Evolutionary conservation across 164 flowering plant species (phyloP), one percentile per base, ranked within the genome.

Genomic region (Dillenia turbinata): DNA sequence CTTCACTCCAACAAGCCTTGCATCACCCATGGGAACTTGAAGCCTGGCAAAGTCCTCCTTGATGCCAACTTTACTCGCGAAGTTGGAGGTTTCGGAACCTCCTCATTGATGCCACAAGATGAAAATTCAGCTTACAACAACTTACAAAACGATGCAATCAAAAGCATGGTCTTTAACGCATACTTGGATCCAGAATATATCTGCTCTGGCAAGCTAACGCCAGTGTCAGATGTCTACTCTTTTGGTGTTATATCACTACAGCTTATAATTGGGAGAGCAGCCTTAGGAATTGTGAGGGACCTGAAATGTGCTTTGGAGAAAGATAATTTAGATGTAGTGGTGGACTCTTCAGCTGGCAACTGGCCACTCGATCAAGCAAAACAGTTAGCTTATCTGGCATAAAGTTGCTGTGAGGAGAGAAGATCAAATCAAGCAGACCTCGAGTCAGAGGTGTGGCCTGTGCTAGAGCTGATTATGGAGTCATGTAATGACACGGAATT

Each of bases 201-300:
- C 10, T 69, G 67, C 26, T 61, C 70, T 19, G 83, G 83, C 53
- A 61, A 69, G 69, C 75, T 80, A 10, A 69, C 83, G 9, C 70
- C 72, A 44, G 73, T 76, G 57, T 83, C 85, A 40, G 93, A 87
- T 74, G 81, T 85, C 1, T 87, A 77, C 69, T 85, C 93, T 7
- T 79, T 83, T 56, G 93, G 93, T 40, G 54, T 87, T 8, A 63
- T 87, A 62, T 59, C 85, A 4, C 68, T 87, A 52, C 73, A 47
- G 16, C 75, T 87, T 49, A 40, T 87, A 46, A 83, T 88, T 15
- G 80, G 80, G 33, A 78, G 78, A 64, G 74, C 83, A 40, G 76
- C 65, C 14, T 54, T 43, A 11, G 68, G 76, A 26, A 40, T 80
- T 12, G 60, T 80, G 26, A 74, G 72, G 33, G 79, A 77, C 44